These are phyloP conservation scores for Nannochloris sp. DNA, from an alignment of 139 green algal species.

Conservation along the genomic window DNA sequence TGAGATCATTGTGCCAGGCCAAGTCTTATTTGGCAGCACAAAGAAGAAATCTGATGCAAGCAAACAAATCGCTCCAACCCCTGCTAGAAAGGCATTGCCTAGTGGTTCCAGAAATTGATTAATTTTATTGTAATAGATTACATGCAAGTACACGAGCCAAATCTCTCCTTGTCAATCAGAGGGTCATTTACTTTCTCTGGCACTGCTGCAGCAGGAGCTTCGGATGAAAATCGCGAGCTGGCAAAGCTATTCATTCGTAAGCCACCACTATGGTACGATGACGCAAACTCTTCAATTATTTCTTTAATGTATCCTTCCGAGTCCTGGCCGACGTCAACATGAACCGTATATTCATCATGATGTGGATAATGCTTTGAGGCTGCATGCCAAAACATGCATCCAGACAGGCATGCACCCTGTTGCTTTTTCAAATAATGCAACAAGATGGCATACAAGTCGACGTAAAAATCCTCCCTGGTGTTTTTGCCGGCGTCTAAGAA, in stretches of 20 bases:
- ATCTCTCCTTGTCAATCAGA: background rate
- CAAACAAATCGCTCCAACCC: background rate
- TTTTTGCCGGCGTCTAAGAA: constrained; percentile 21
- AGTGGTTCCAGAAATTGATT: background rate
- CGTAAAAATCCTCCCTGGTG: constrained; percentile 1
- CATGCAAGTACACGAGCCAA: background rate
- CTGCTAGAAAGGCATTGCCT: background rate
- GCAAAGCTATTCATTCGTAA: background rate
- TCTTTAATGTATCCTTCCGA: background rate
- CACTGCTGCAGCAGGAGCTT: background rate
- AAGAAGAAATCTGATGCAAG: background rate
- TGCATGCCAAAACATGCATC: constrained; percentile 40
- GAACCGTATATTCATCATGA: constrained; percentile 55
- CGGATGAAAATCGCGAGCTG: background rate
- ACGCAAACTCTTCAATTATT: background rate
- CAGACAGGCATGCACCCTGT: constrained; percentile 4
- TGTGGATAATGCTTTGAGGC: constrained; percentile 41
- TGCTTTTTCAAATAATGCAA: constrained; percentile 13
- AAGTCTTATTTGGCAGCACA: background rate
- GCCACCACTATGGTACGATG: background rate
- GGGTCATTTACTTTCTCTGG: background rate
- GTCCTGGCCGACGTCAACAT: constrained; percentile 12
- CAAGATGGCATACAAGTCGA: background rate
- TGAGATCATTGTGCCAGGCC: constrained; percentile 22
- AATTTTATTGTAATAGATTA: background rate